Percentiles rank a stretch among this genome's conserved stretches.
Conservation (phyloP, 1,284 basidiomycete species). For the Papiliotrema laurentii region DNA sequence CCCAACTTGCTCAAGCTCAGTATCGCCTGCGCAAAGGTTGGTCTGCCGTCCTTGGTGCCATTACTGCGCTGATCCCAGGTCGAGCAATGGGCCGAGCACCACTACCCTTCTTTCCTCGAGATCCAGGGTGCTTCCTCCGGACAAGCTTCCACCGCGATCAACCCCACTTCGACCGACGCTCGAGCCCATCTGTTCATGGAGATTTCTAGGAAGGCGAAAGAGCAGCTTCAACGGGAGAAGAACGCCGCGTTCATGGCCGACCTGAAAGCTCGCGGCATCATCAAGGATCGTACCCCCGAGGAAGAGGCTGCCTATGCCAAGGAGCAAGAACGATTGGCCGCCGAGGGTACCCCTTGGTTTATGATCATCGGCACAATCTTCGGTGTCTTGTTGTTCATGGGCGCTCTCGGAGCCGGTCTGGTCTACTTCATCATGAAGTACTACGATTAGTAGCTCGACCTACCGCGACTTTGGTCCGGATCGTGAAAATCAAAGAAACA, state of each 20-base stretch:
- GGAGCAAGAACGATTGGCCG: not conserved
- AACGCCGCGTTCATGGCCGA: constrained; percentile 8
- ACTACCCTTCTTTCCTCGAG: constrained; percentile 78
- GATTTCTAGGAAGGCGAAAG: constrained; percentile 27
- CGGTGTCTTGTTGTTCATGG: constrained; percentile 26
- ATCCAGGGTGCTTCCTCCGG: constrained; percentile 45
- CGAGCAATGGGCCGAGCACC: constrained; percentile 83
- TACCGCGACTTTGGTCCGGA: no score
- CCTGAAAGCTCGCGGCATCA: constrained; percentile 15
- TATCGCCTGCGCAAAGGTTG: constrained; percentile 70
- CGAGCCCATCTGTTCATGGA: constrained; percentile 47
- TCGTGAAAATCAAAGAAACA: no score
- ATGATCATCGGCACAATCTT: constrained; percentile 19
- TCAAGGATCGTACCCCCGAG: constrained; percentile 11
- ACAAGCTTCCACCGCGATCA: constrained; percentile 40
- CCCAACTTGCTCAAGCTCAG: constrained; percentile 80
- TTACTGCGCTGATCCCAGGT: constrained; percentile 57
- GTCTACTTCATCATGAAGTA: constrained; percentile 25
- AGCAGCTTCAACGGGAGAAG: constrained; percentile 19
- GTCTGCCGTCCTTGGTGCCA: constrained; percentile 9
- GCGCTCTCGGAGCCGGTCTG: constrained; percentile 16
- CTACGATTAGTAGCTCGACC: constrained; percentile 10
- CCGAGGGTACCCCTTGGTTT: constrained; percentile 13
- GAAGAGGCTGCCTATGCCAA: constrained; percentile 9
- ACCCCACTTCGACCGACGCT: constrained; percentile 55